phyloP scores from a whole-genome alignment of 441 rosid genomes.

The Gossypium davidsonii region DNA sequence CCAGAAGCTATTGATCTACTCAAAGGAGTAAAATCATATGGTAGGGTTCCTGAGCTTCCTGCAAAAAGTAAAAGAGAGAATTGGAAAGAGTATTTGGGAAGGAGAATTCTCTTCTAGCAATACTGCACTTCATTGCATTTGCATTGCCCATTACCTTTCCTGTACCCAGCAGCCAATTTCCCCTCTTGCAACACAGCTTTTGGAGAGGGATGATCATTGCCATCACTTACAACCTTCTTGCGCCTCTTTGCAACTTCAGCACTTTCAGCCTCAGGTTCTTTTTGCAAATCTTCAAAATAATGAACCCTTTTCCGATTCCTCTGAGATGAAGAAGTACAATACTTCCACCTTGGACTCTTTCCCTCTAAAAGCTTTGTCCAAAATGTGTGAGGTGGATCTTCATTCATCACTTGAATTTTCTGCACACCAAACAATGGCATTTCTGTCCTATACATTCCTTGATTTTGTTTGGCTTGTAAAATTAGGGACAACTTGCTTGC shows the following conservation, averaged over 20 bases:
- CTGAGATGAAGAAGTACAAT: slow-evolving; percentile 44
- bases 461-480: slow-evolving; percentile 50
- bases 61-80: slow-evolving; percentile 15
- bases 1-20: slow-evolving; percentile 21
- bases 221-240: slow-evolving; percentile 39
- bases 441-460: slow-evolving; percentile 45
- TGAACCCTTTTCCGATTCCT: slow-evolving; percentile 64
- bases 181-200: slow-evolving; percentile 22
- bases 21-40: slow-evolving; percentile 20
- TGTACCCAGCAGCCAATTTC: slow-evolving; percentile 24
- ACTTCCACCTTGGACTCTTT: slow-evolving; percentile 65
- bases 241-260: slow-evolving; percentile 47
- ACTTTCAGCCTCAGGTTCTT: slow-evolving; percentile 24
- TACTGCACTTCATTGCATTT: neutral
- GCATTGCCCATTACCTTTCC: slow-evolving; percentile 35
- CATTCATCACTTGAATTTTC: slow-evolving; percentile 39
- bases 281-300: slow-evolving; percentile 23
- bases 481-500: slow-evolving; percentile 33
- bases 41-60: slow-evolving; percentile 28
- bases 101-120: slow-evolving; percentile 4
- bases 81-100: neutral
- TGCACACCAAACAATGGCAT: slow-evolving; percentile 55
- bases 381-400: slow-evolving; percentile 50
- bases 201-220: slow-evolving; percentile 21
- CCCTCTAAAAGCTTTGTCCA: slow-evolving; percentile 65